Percentiles rank a stretch among this genome's conserved stretches.
These are phyloP conservation scores for Suillus fuscotomentosus DNA, from an alignment of 768 basidiomycete genomes.

Conservation along the genomic window DNA sequence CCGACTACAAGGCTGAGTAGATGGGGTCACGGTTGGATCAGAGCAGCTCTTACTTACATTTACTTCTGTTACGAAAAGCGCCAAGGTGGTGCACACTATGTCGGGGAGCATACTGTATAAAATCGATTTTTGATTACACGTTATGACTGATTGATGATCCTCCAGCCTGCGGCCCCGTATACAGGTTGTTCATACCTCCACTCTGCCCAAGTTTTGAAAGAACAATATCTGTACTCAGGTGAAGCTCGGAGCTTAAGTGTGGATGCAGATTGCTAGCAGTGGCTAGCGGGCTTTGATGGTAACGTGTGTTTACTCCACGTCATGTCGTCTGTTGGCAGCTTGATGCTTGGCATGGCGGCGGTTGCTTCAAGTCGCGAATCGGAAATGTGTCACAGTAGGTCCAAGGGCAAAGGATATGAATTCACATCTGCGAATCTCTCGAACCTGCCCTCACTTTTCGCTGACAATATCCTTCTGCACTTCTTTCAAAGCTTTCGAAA, in stretches of 20 bases:
- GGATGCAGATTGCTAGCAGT: background rate
- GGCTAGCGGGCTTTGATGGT: background rate
- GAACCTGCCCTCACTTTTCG: constrained; percentile 80
- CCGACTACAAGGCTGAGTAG: constrained; percentile 75
- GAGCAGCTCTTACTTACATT: background rate
- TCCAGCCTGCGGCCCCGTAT: background rate
- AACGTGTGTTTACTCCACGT: background rate
- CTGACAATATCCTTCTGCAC: constrained; percentile 79
- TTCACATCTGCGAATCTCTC: constrained; percentile 87
- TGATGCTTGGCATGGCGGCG: background rate
- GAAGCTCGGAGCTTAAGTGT: background rate
- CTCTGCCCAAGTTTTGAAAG: background rate
- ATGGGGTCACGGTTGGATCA: background rate
- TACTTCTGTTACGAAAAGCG: constrained; percentile 18
- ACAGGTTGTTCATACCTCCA: background rate
- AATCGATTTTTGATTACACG: background rate
- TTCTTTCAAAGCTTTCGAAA: constrained; percentile 89
- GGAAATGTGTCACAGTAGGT: background rate
- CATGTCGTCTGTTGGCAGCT: background rate
- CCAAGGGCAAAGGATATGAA: constrained; percentile 71
- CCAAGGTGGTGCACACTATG: constrained; percentile 19
- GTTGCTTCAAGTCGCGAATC: background rate
- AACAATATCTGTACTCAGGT: background rate
- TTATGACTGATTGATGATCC: background rate
- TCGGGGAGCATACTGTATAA: constrained; percentile 20